These are phyloP conservation scores for Flaveria bidentis DNA, from an alignment of 129 eudicot species.

Conservation along the genomic window DNA sequence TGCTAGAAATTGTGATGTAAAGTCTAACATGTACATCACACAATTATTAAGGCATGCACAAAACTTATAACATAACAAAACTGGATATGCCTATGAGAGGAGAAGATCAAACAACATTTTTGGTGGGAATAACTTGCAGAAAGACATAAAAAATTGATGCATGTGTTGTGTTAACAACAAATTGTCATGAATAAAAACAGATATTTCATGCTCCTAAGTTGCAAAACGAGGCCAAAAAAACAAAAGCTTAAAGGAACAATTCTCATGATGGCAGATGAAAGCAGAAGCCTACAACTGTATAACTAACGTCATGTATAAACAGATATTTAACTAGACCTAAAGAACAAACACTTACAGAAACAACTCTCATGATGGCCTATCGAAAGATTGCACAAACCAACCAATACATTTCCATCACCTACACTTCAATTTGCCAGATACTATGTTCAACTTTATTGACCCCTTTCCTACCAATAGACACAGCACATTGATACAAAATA, in stretches of 20 bases:
- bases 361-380: background rate
- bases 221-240: background rate
- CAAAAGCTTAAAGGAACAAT: background rate
- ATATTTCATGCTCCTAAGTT: background rate
- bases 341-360: background rate
- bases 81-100: background rate
- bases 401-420: background rate
- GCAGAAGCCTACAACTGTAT: slow-evolving; percentile 22
- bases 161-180: background rate
- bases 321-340: background rate
- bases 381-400: background rate
- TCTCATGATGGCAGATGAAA: slow-evolving; percentile 12
- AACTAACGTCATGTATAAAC: background rate
- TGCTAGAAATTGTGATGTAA: background rate
- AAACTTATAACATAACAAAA: background rate
- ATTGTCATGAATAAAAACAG: background rate
- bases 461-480: no score
- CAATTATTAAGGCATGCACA: background rate
- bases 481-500: background rate
- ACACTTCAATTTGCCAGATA: background rate
- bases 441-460: background rate
- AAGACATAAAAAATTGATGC: background rate
- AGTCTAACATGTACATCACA: background rate
- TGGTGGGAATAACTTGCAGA: background rate
- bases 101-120: background rate